Percentiles rank a stretch among this genome's conserved stretches.
Conservation (phyloP, 2,329 filamentous ascomycete genomes). For the Aspergillus neotritici region DNA sequence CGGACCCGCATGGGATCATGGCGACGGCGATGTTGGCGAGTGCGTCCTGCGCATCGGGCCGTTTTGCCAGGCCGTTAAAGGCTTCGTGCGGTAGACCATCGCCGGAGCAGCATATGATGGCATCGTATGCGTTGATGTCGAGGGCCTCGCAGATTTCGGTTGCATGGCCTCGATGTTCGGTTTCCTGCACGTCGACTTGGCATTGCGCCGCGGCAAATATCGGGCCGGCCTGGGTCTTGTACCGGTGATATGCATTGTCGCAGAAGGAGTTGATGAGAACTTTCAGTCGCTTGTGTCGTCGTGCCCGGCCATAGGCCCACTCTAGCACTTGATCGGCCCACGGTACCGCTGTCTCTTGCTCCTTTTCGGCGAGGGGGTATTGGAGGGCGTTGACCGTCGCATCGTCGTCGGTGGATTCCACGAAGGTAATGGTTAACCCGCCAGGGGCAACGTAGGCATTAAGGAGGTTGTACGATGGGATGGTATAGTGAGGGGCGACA, state of each 20-base stretch:
- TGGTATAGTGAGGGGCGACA: too few relatives aligned
- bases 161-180: slow-evolving; percentile 39
- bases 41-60: slow-evolving; percentile 66
- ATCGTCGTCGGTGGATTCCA: slow-evolving; percentile 54
- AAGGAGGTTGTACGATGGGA: too few relatives aligned
- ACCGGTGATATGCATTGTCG: slow-evolving; percentile 53
- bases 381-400: slow-evolving; percentile 57
- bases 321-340: slow-evolving; percentile 33
- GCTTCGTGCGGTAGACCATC: slow-evolving; percentile 88
- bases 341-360: slow-evolving; percentile 42
- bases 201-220: too few relatives aligned
- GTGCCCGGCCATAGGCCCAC: slow-evolving; percentile 39
- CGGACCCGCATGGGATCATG: slow-evolving; percentile 84
- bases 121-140: slow-evolving; percentile 74
- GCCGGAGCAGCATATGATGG: slow-evolving; percentile 79
- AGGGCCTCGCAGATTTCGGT: slow-evolving; percentile 66
- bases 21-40: slow-evolving; percentile 72
- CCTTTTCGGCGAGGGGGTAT: slow-evolving; percentile 53
- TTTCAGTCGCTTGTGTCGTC: slow-evolving; percentile 69
- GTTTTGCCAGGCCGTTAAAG: slow-evolving; percentile 80
- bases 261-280: slow-evolving; percentile 86
- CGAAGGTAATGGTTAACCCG: slow-evolving; percentile 66
- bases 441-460: too few relatives aligned
- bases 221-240: too few relatives aligned
- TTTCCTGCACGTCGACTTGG: too few relatives aligned